Conservation (phyloP, 1,284 basidiomycete genomes). For the Cryptococcus neoformans region DNA sequence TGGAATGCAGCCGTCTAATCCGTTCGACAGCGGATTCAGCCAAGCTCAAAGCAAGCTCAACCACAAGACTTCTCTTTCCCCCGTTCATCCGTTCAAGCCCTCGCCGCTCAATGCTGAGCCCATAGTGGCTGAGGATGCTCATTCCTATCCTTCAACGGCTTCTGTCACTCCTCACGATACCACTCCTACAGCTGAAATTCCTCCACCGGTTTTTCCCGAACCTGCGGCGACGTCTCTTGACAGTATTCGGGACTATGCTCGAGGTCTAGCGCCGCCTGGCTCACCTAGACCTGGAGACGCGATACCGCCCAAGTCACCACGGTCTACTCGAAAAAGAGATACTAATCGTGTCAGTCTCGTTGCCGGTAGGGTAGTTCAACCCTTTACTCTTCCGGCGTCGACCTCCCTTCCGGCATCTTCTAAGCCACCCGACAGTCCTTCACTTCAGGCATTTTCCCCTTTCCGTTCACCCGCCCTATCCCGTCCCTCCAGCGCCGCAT, state of each 20-base stretch:
- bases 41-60: constrained; percentile 7
- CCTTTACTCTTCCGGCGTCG: constrained; percentile 38
- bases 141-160: constrained; percentile 18
- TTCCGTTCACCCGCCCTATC: constrained; percentile 29
- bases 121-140: constrained; percentile 11
- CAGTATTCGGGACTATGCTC: constrained; percentile 33
- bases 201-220: not conserved
- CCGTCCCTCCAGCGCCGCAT: not conserved
- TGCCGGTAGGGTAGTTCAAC: constrained; percentile 46
- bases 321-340: constrained; percentile 41
- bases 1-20: constrained; percentile 5
- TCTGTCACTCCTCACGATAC: constrained; percentile 8
- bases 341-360: constrained; percentile 45
- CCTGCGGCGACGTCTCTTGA: constrained; percentile 2
- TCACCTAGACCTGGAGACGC: constrained; percentile 7
- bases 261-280: constrained; percentile 11
- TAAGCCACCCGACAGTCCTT: constrained; percentile 10
- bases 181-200: not conserved
- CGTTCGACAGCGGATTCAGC: constrained; percentile 10
- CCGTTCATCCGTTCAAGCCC: constrained; percentile 24
- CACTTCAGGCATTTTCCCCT: constrained; percentile 40
- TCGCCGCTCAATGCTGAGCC: constrained; percentile 34
- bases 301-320: constrained; percentile 28
- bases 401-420: constrained; percentile 32
- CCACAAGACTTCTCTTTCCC: constrained; percentile 9